Conservation (phyloP, 495 filamentous ascomycete genomes). For the Penicillium argentinense region DNA sequence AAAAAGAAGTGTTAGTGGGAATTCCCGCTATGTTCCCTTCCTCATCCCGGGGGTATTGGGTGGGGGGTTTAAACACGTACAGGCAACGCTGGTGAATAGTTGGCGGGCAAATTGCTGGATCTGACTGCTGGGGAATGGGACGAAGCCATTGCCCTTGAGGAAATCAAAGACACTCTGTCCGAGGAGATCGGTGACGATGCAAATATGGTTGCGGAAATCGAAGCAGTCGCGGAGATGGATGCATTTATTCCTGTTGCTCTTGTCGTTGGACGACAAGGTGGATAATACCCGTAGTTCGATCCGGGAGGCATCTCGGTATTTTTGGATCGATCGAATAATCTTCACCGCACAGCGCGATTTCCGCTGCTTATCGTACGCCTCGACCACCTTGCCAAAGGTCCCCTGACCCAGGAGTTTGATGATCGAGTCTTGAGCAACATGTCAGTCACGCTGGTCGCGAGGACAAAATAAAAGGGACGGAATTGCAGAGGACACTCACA, state of each 20-base stretch:
- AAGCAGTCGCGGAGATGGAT: conserved; percentile 98
- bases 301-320: conserved; percentile 94
- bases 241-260: conserved; percentile 89
- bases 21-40: too few relatives aligned
- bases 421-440: conserved; percentile 68
- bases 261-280: conserved; percentile 86
- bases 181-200: conserved; percentile 95
- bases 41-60: not conserved
- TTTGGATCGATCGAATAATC: conserved; percentile 96
- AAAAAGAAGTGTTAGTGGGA: conserved; percentile 8
- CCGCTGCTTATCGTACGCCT: conserved; percentile 76
- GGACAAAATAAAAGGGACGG: not conserved
- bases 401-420: conserved; percentile 88
- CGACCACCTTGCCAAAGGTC: conserved; percentile 97
- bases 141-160: conserved; percentile 89
- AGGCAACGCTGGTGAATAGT: conserved; percentile 96
- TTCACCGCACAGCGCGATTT: conserved; percentile 88
- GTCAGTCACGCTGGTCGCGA: conserved; percentile 5
- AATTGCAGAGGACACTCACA: conserved; percentile 60
- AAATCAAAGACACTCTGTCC: conserved; percentile 99
- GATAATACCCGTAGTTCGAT: conserved; percentile 93
- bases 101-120: conserved; percentile 97
- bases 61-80: conserved; percentile 59
- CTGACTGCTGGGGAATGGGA: conserved; percentile 98
- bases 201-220: conserved; percentile 96